These are phyloP conservation scores for Tetracladium maxilliforme DNA, from an alignment of 2,329 filamentous ascomycete species.

Conservation along the genomic window DNA sequence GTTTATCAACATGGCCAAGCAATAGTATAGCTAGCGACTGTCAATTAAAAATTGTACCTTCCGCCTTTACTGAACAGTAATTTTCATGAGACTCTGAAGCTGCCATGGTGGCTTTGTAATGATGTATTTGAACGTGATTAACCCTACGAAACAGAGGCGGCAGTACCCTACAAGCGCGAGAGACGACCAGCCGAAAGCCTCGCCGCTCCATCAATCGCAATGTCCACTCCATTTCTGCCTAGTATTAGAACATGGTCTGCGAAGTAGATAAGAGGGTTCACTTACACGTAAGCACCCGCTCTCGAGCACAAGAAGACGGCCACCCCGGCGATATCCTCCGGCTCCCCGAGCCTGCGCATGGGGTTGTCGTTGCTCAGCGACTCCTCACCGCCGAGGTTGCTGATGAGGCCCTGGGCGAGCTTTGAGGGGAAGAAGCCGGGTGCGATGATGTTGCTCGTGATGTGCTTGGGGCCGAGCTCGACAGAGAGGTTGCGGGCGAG, in stretches of 20 bases:
- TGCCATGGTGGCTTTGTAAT: no score
- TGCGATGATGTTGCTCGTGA: slow-evolving; percentile 52
- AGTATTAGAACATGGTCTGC: no score
- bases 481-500: slow-evolving; percentile 53
- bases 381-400: slow-evolving; percentile 39
- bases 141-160: no score
- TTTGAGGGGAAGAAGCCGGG: slow-evolving; percentile 58
- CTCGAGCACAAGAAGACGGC: slow-evolving; percentile 41
- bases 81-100: no score
- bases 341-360: slow-evolving; percentile 34
- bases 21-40: no score
- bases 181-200: no score
- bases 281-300: slow-evolving; percentile 32
- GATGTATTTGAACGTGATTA: no score
- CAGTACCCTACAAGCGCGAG: no score
- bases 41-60: no score
- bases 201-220: slow-evolving; percentile 19
- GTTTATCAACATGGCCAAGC: no score
- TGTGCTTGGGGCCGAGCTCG: slow-evolving; percentile 49
- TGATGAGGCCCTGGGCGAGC: slow-evolving; percentile 51
- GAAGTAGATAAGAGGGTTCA: slow-evolving; percentile 1
- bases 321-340: slow-evolving; percentile 45
- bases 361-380: slow-evolving; percentile 33
- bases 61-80: no score
- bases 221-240: slow-evolving; percentile 19